Base-by-base conservation (phyloP, 371 early-diverging fungal genomes). In the Chytridium lagenaria region DNA sequence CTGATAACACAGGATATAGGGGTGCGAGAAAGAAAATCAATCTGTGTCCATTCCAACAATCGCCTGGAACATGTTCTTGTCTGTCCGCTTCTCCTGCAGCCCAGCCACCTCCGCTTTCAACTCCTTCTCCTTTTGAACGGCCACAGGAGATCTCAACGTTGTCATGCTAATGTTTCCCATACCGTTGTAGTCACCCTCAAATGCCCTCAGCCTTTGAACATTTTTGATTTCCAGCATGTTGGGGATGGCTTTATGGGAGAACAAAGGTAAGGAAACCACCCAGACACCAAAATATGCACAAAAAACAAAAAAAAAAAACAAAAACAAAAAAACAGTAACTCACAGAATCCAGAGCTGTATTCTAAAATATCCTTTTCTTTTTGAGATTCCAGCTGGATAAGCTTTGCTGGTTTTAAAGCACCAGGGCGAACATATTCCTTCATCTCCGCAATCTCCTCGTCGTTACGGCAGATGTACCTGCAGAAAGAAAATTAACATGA, bases 151-250 rank as follows among this genome's bases (percentile, higher is more conserved):
- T 59, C 61, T 28, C 7, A 61, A 2, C 34, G 31, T 61, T 15
- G 36, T 61, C 59, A 80, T 77, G 74, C 82, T 86, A 66, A 89
- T 86, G 1, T 67, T 70, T 0, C 68, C 64, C 2, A 87, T 75
- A 28, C 79, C 80, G 78, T 89, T 89, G 50, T 84, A 77, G 70
- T 89, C 89, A 38, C 88, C 88, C 22, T 88, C 85, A 88, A 89
- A 89, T 0, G 31, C 28, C 51, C 84, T 66, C 68, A 87, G 64
- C 10, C 70, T 57, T 50, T 73, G 72, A 23, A 88, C 85, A 39
- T 80, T 80, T 16, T 74, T 71, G n/a, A 77, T 73, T 38, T 82
- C 81, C 1, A 78, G 77, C 51, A 89, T 49, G 50, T 84, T 73
- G 0, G 88, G 87, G 1, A 87, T 70, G n/a, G 78, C 86, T 63